Conservation (phyloP, 23 red algal species). For the Agarophyton chilense region DNA sequence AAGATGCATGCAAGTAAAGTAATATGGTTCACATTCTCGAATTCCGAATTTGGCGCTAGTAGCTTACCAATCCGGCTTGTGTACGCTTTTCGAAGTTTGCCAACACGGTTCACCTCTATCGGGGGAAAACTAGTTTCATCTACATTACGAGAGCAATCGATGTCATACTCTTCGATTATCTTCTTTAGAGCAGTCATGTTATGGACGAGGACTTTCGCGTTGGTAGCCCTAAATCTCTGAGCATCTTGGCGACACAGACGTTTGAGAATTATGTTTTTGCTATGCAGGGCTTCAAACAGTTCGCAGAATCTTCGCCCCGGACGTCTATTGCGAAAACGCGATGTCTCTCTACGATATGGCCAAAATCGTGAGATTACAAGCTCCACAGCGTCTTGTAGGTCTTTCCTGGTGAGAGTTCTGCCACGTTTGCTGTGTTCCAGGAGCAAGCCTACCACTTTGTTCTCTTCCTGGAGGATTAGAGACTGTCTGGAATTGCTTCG, state of each 20-base stretch:
- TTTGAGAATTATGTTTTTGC: background rate
- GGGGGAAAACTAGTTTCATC: constrained; percentile 4
- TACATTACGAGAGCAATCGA: background rate
- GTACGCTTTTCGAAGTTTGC: background rate
- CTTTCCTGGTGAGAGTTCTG: background rate
- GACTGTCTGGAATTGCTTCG: background rate
- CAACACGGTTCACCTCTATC: background rate
- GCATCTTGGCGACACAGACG: background rate
- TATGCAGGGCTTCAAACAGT: background rate
- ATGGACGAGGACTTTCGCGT: background rate
- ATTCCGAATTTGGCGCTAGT: background rate
- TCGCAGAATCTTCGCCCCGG: background rate
- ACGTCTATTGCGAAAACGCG: background rate
- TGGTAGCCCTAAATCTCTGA: background rate
- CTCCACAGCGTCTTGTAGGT: background rate
- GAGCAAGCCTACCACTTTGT: background rate
- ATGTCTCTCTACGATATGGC: background rate
- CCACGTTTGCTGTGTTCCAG: background rate
- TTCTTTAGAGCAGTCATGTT: background rate
- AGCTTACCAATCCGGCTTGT: background rate
- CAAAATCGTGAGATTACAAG: background rate
- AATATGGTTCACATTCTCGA: background rate
- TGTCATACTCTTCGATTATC: background rate
- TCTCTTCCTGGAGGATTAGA: background rate
- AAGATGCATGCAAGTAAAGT: background rate